Base-by-base conservation (phyloP, 805 yeast genomes). In the Komagataella pseudopastoris region DNA sequence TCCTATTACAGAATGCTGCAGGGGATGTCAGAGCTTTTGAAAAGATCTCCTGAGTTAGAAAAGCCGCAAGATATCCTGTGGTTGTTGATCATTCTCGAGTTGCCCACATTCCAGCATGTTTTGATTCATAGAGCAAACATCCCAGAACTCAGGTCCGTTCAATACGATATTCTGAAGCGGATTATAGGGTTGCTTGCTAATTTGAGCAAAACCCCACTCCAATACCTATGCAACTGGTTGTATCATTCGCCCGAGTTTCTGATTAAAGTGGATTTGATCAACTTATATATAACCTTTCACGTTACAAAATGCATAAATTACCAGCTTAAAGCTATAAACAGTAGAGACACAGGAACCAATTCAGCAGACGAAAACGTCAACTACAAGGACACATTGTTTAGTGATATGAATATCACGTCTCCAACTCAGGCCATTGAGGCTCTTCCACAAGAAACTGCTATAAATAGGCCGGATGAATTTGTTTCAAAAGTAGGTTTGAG, bases 231-330 rank as follows among this genome's bases (percentile, higher is more conserved):
- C 2, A 72, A 75, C 53, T 65, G 86, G 83, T 71, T 81, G 59
- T 68, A 80, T 3, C 68, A 72, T 47, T 59, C 71, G 16, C 65
- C 81, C 0, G 51, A 56, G 0, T 83, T 85, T 55, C 62, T 63
- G 7, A 59, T 63, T 2, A 81, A 82, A 56, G 75, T 88, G 0
- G 88, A 88, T 45, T 67, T 85, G 36, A 58, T 87, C 49, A 90
- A 89, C 59, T 70, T 88, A 20, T 88, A 85, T 64, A 75, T 89
- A 44, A 84, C 95, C 0, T 88, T 85, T 60, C 88, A 87, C 47
- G 68, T 90, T 51, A 76, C 81, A 45, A 71, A 79, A 53, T 70
- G 78, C 51, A 69, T 74, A 55, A 74, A 63, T 59, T 63, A 59
- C 49, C 63, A 61, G 51, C 52, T 60, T 10, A 58, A 55, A 18